These are phyloP conservation scores for Penicillium coprophilum DNA, from an alignment of 495 filamentous ascomycete species.

Conservation along the genomic window DNA sequence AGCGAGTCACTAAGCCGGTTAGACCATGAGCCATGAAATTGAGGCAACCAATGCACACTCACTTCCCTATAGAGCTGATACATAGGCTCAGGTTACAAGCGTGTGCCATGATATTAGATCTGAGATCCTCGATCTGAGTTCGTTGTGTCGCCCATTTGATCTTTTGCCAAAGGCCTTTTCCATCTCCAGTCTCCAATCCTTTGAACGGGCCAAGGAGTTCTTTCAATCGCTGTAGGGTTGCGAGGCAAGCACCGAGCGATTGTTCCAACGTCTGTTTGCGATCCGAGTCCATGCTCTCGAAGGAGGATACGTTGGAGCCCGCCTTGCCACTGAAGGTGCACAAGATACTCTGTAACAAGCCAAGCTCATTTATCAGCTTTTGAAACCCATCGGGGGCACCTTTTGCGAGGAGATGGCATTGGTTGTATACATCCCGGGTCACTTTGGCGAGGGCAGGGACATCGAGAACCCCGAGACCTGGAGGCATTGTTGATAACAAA, in stretches of 20 bases:
- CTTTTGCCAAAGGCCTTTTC: constrained; percentile 36
- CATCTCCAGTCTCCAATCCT: constrained; percentile 29
- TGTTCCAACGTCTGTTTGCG: constrained; percentile 31
- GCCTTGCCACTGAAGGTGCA: constrained; percentile 32
- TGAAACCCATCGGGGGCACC: constrained; percentile 40
- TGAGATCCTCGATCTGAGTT: constrained; percentile 35
- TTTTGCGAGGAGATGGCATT: constrained; percentile 32
- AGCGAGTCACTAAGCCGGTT: constrained; percentile 28
- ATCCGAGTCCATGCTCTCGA: constrained; percentile 28
- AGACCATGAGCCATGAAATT: background rate
- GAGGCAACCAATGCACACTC: constrained; percentile 11
- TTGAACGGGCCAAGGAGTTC: constrained; percentile 31
- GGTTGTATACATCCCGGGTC: constrained; percentile 40
- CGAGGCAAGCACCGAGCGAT: constrained; percentile 29
- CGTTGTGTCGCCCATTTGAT: constrained; percentile 38
- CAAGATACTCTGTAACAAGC: constrained; percentile 33
- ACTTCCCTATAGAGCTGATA: constrained; percentile 40
- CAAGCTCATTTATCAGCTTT: constrained; percentile 37
- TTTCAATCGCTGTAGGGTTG: constrained; percentile 31
- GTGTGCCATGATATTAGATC: constrained; percentile 39
- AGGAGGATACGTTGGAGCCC: constrained; percentile 29
- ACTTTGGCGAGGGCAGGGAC: constrained; percentile 33
- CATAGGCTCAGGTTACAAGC: constrained; percentile 38
- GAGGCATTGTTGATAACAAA: constrained; percentile 18
- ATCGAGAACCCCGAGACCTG: constrained; percentile 31